Base-by-base conservation (phyloP, 768 basidiomycete species). In the Tricholoma sp. region DNA sequence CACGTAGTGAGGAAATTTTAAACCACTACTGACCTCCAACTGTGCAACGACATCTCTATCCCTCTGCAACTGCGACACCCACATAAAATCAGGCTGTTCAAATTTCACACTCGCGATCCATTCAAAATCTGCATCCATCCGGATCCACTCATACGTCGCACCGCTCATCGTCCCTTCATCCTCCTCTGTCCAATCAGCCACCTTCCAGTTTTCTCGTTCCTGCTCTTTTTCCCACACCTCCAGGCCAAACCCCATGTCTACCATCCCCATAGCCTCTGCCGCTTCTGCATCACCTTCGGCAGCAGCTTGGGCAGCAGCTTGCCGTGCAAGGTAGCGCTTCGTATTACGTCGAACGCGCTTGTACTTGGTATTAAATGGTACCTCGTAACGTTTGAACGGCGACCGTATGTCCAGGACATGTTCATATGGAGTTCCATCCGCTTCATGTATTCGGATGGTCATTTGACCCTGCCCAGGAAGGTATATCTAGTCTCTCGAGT, bases 61-160 rank as follows among this genome's bases (percentile, higher is more conserved):
- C 56, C 94, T 79, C 72, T 96, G 93, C 52, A 99, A 75, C 69
- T 98, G 97, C 39, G 88, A 92, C 19, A 96, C 90, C 94, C 95
- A 99, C 92, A 96, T 96, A 66, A 94, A 98, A 75, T 95, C 94
- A 43, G 92, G 93, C 74, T 98, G 94, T 52, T 95, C 90, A 61
- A 96, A 98, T 60, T 85, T 85, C 59, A 98, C 83, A 37, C 81
- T 81, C n/a, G 92, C 89, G 55, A 98, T 90, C 97, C 97, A 99
- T 74, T 99, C 97, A 70, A 97, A 95, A 69, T 99, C 97, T 14
- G 97, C 94, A 67, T 99, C 97, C 81, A 98, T 91, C 60, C 97
- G 79, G 57, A 99, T 98, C 96, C 96, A 99, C 72, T 99, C 97
- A 71, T 98, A 99, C 3, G 94, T 96, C 60, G 96, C 95, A 16